Base-by-base conservation (phyloP, 768 basidiomycete species). In the Trametes punicea region DNA sequence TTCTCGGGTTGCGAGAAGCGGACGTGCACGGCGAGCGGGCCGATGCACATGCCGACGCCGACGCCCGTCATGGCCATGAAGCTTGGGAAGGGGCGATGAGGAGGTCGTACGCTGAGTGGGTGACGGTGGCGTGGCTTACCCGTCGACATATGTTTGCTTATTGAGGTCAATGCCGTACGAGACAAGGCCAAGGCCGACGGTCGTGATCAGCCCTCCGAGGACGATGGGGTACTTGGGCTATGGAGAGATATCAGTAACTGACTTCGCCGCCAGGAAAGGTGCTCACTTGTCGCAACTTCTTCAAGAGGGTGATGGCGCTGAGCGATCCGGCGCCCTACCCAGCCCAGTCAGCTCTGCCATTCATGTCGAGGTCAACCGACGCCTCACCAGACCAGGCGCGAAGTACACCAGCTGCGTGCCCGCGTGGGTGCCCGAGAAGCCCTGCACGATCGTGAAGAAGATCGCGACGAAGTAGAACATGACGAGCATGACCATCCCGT, bases 391-490 rank as follows among this genome's bases (percentile, higher is more conserved):
- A 38, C 80, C 79, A 10, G 81, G 80, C 1, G 78, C 70, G 52
- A 81, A 79, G 62, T 74, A 81, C n/a, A 81, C 62, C n/a, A 81
- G 57, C 62, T 81, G 79, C 25, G 74, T 67, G 30, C 79, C 81
- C 20, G 77, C 70, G 40, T 71, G 64, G 18, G 68, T 64, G n/a
- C 78, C 64, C 11, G 72, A 67, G 27, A 71, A 63, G 6, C 75
- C 76, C 25, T 67, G 66, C n/a, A 77, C 79, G 62, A 79, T 69
- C 20, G 73, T 74, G 66, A 78, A 74, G 66, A 82, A 81, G 47
- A 81, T 77, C 0, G 79, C 71, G 39, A 81, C 70, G 57, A 82
- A 81, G 63, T 82, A 82, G 65, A 81, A 80, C 71, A 76, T 75
- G 46, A 78, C 78, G 55, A 80, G 67, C 72, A 75, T 75, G 55